Evolutionary conservation across 805 yeast species (phyloP).

Genomic region (Ogataea kodamae): DNA sequence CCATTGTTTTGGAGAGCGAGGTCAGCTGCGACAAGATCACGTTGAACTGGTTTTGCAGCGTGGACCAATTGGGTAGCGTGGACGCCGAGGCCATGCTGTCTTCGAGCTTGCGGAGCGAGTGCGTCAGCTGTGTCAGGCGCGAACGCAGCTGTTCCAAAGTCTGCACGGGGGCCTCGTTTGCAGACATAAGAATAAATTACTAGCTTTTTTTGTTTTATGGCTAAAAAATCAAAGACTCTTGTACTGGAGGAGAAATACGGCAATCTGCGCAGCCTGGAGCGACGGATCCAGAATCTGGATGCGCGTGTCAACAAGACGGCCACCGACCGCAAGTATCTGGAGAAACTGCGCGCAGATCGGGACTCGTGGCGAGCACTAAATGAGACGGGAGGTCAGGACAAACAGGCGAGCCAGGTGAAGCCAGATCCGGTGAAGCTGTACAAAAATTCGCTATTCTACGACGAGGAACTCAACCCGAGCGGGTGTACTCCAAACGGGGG

Average conservation of each 20-base stretch:
- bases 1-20: slow-evolving; percentile 69
- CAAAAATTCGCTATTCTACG: slow-evolving; percentile 51
- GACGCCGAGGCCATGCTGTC: slow-evolving; percentile 45
- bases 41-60: slow-evolving; percentile 79
- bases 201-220: slow-evolving; percentile 5
- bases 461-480: slow-evolving; percentile 61
- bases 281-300: slow-evolving; percentile 14
- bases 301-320: slow-evolving; percentile 12
- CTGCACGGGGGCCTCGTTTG: slow-evolving; percentile 51
- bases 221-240: slow-evolving; percentile 9
- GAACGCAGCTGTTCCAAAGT: slow-evolving; percentile 61
- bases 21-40: slow-evolving; percentile 78
- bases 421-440: slow-evolving; percentile 35
- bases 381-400: too few relatives aligned
- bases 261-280: slow-evolving; percentile 7
- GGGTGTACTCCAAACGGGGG: slow-evolving; percentile 48
- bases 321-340: slow-evolving; percentile 17
- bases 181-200: slow-evolving; percentile 6
- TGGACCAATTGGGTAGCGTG: slow-evolving; percentile 49
- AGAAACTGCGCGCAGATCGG: slow-evolving; percentile 16
- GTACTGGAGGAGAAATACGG: slow-evolving; percentile 11
- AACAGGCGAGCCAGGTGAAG: slow-evolving; percentile 1
- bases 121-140: slow-evolving; percentile 58
- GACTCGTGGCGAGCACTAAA: too few relatives aligned
- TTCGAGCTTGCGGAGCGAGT: slow-evolving; percentile 55